Evolutionary conservation across 2,329 filamentous ascomycete genomes (phyloP).

Genomic region (Penicillium sp.): DNA sequence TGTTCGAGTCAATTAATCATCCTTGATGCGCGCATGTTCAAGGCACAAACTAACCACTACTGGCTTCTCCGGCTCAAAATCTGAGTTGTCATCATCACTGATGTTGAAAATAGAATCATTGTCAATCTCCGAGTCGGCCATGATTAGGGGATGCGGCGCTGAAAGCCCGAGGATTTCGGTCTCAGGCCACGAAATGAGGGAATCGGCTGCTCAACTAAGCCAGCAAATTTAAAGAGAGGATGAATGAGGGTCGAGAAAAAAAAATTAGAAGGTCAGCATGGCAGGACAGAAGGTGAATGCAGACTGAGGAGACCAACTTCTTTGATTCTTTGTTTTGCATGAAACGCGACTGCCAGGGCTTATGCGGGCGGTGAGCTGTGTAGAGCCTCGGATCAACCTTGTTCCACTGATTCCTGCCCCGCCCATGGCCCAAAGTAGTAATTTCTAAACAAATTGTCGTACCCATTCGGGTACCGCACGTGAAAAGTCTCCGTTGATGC

Average conservation of each 20-base stretch:
- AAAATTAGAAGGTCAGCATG: conserved; percentile 9
- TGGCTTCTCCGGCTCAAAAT: conserved; percentile 51
- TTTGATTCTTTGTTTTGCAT: conserved; percentile 20
- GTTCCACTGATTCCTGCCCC: conserved; percentile 18
- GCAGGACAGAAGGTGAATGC: conserved; percentile 7
- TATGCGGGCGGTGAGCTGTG: conserved; percentile 16
- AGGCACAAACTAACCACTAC: conserved; percentile 40
- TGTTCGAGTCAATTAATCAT: neutral
- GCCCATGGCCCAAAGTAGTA: conserved; percentile 21
- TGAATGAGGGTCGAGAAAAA: neutral
- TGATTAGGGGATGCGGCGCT: conserved; percentile 13
- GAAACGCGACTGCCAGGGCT: conserved; percentile 22
- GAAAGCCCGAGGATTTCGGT: neutral
- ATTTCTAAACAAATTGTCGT: conserved; percentile 28
- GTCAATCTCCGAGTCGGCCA: conserved; percentile 49
- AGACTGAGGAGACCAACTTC: conserved; percentile 7
- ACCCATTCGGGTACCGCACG: conserved; percentile 10
- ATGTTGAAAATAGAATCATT: conserved; percentile 58
- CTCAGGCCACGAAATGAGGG: conserved; percentile 6
- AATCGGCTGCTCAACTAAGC: conserved; percentile 3
- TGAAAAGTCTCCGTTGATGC: too few relatives aligned
- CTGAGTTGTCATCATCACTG: conserved; percentile 48
- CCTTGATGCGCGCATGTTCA: neutral
- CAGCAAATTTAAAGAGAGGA: neutral
- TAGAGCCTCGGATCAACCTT: conserved; percentile 25